Percentiles rank a stretch among this genome's conserved stretches.
phyloP scores from a whole-genome alignment of 2,329 filamentous ascomycete genomes.

The Ceratocystis colombiana region DNA sequence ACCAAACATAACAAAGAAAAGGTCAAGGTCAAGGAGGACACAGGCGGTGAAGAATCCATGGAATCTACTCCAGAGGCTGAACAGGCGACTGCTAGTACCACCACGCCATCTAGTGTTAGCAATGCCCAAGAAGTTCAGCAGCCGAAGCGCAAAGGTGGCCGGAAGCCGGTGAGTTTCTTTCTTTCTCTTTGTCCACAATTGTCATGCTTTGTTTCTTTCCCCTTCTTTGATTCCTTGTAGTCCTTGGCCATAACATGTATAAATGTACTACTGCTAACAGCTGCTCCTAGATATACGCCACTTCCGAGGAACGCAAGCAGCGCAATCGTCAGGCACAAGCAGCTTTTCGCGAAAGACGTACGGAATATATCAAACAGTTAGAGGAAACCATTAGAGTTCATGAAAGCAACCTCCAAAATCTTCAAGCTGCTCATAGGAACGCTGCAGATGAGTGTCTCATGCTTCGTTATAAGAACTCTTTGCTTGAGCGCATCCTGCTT shows the following conservation, averaged over 20 bases:
- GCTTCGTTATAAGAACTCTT: conserved; percentile 96
- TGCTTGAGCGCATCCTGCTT: conserved; percentile 86
- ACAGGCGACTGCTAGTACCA: conserved; percentile 31
- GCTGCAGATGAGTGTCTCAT: conserved; percentile 96
- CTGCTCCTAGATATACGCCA: conserved; percentile 75
- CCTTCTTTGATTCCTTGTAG: conserved; percentile 10
- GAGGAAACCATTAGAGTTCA: conserved; percentile 96
- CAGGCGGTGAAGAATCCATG: conserved; percentile 52
- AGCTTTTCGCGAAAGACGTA: conserved; percentile 89
- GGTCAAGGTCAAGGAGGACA: conserved; percentile 46
- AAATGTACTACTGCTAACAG: not conserved
- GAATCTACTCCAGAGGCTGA: conserved; percentile 52
- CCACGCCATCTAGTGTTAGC: conserved; percentile 15
- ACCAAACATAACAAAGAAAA: conserved; percentile 48
- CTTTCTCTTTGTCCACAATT: conserved; percentile 6
- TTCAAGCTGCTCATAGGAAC: conserved; percentile 88
- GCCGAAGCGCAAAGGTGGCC: conserved; percentile 92
- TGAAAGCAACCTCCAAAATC: conserved; percentile 82
- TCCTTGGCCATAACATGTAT: not conserved
- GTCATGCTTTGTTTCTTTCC: not conserved
- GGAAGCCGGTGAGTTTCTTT: conserved; percentile 77
- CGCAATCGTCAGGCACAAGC: conserved; percentile 94
- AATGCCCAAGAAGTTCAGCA: conserved; percentile 46
- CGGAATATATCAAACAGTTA: conserved; percentile 98
- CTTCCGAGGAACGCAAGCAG: conserved; percentile 96